Base-by-base conservation (phyloP, 768 basidiomycete species). In the Psilocybe azurescens region DNA sequence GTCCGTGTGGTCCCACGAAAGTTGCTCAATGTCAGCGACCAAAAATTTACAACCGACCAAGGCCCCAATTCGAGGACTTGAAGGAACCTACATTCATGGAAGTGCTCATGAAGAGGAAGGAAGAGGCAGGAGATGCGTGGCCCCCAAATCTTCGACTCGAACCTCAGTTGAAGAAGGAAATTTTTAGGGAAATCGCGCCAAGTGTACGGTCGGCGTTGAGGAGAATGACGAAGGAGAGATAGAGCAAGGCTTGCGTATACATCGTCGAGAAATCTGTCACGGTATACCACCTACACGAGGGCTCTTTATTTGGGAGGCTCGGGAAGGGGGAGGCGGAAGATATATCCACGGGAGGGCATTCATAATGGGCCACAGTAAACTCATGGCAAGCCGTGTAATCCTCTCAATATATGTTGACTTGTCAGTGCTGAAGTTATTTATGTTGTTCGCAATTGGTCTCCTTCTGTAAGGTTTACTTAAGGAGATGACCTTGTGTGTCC, bases 91-190 rank as follows among this genome's bases (percentile, higher is more conserved):
- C 75, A 2, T 64, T 79, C 11, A 75, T 81, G 24, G 75, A 79
- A 47, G 55, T 73, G 6, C 74, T 83, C 11, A 65, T 74, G 61
- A 65, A 74, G 63, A 74, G 75, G 50, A 76, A 74, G 59, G 69
- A 73, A 49, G 61, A 65, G 16, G 73, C 77, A 30, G 79, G 77
- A 7, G 65, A 71, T 3, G 52, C 60, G 0, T 83, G 81, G 81
- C 82, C 82, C 6, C 57, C 65, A n/a, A 83, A 83, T 67, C 74
- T 83, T 53, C 75, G 81, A 32, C 73, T 83, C 46, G 82, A 83
- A 64, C 79, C 76, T 10, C 74, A 77, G 50, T 68, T 81, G 30
- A 81, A 78, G 70, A 80, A 76, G 65, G 72, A 74, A 41, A 73
- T 66, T 16, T 78, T 80, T 53, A 75, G 74, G 56, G 70, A 67